Base-by-base conservation (phyloP, 192 early-diverging fungal genomes). In the Coemansia sp. region DNA sequence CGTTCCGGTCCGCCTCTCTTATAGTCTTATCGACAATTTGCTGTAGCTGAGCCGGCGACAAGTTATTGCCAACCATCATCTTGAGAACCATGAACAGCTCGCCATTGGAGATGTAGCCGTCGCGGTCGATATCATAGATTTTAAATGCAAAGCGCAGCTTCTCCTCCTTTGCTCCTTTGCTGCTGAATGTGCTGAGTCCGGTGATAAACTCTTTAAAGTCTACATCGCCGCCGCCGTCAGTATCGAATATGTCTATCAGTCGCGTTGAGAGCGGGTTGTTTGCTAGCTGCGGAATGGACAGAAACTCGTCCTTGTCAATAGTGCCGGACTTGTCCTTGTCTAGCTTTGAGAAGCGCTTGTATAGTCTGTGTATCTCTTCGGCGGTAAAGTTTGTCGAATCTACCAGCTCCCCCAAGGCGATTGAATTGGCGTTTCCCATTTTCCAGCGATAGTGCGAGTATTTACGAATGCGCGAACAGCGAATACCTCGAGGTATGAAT, bases 11-110 rank as follows among this genome's bases (percentile, higher is more conserved):
- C 26, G 96, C 97, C 70, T 98, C 95, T 85, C 96, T 92, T 64
- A 99, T 98, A 7, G 96, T 98, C 85, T 98, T 99, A 84, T 99
- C 98, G 11, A 99, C 98, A 69, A 99, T 96, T 80, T 99, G 98
- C 73, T 99, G 98, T 13, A 99, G 88, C 84, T 99, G 97, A 25
- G 91, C 86, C 56, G 95, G 95, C 55, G 91, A 92, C 52, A 99
- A 83, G 75, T 98, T 98, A 77, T 91, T 96, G 34, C 96, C 98
- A 11, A 98, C 95, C 97, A 99, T 99, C 95, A 96, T 99, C 84
- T 98, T 97, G 37, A 99, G 85, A 0, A 98, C 97, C 61, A 96
- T 76, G 80, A 96, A 99, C 28, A 99, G 85, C 84, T 99, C 98
- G 47, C 98, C 98, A 72, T 99, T 99, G 36, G 95, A 97, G 65